Percentiles rank a stretch among this genome's conserved stretches.
Evolutionary conservation across 257 asterid species (phyloP).

Genomic region (Ligustrum vulgare): DNA sequence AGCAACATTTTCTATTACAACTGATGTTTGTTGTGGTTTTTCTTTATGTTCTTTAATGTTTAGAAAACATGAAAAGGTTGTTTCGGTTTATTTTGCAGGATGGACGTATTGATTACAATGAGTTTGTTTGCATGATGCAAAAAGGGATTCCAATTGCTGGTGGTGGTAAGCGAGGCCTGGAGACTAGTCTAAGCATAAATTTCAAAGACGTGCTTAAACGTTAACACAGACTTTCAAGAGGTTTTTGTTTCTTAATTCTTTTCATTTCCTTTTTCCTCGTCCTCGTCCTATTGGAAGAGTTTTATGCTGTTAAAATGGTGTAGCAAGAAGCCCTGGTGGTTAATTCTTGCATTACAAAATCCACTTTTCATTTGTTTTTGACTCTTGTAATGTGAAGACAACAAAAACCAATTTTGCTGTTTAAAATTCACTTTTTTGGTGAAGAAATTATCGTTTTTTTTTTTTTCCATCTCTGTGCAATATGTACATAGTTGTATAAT

Average conservation of each 20-base stretch:
- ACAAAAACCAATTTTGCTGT: background rate
- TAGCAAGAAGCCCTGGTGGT: conserved; percentile 12
- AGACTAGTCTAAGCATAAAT: conserved; percentile 71
- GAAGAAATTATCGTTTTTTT: background rate
- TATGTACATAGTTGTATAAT: background rate
- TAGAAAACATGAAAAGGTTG: background rate
- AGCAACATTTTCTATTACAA: background rate
- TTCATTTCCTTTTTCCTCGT: background rate
- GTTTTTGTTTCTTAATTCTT: background rate
- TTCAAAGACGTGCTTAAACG: conserved; percentile 62
- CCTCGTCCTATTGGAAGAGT: background rate
- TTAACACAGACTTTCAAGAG: conserved; percentile 21
- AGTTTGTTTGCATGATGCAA: conserved; percentile 80
- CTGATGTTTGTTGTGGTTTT: background rate
- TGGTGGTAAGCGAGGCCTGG: conserved; percentile 55
- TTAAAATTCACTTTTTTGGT: background rate
- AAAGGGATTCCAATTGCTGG: conserved; percentile 60
- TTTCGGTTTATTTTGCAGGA: conserved; percentile 49
- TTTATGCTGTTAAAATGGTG: conserved; percentile 11
- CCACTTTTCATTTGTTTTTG: background rate
- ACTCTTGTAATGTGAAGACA: background rate
- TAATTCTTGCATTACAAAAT: background rate
- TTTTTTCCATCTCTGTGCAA: background rate
- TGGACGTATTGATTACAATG: conserved; percentile 78
- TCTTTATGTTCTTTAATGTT: background rate